Base-by-base conservation (phyloP, 306 rosid species). In the Vigna hirtella region DNA sequence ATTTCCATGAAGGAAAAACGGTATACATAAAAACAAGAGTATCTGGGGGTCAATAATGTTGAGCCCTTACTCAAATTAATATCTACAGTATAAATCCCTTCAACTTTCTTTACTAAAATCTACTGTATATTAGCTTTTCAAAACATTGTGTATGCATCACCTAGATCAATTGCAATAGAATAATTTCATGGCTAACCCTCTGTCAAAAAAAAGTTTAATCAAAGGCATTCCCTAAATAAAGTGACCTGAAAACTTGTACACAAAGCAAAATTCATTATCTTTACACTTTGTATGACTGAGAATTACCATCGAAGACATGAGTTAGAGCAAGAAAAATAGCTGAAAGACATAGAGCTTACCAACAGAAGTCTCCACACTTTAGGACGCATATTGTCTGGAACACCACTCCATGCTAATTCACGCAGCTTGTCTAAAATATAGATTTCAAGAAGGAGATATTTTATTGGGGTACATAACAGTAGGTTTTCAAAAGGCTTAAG, bases 371-470 rank as follows among this genome's bases (percentile, higher is more conserved):
- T 89, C 97, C 97, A 93, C 42, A 87, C 83, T 55, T 82, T 83
- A 5, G 97, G 93, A 34, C 97, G 96, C 96, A 93, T 83, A 57
- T 93, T 84, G 48, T 91, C 92, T 13, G 90, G 93, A 77, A 93
- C 68, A 38, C 97, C 97, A 86, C 92, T 93, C 97, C 97, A 93
- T 83, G 97, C 91, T 82, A 90, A 81, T 79, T 93, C 97, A 26
- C 88, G 97, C 89, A 93, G 82, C 84, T 86, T 93, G 66, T 93
- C 97, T 93, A 50, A 82, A 77, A 73, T 71, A 86, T 48, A 38
- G 72, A 82, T 62, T 64, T 70, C 42, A 75, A 56, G 63, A n/a
- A 45, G 50, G 66, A 70, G 52, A 22, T 68, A 30, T 69, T 9
- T 52, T 22, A 67, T 16, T 26, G 42, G n/a, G 24, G 34, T 36